phyloP scores from a whole-genome alignment of 2,329 filamentous ascomycete species.

The Berkeleyomyces basicola region DNA sequence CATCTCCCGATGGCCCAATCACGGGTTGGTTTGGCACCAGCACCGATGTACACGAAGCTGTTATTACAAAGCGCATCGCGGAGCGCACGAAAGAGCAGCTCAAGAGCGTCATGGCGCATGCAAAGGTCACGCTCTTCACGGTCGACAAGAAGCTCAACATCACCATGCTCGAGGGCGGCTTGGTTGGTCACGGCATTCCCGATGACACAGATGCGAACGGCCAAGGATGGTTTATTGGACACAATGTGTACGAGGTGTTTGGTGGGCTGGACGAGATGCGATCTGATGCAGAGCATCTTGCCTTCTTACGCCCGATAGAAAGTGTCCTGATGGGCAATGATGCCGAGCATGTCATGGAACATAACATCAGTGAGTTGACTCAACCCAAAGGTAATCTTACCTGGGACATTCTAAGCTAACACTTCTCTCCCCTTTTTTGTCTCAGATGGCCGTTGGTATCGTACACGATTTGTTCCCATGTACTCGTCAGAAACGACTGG shows the following conservation, averaged over 20 bases:
- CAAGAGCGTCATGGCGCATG: constrained; percentile 55
- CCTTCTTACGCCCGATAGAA: constrained; percentile 42
- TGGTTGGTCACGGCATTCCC: constrained; percentile 35
- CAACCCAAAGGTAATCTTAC: not conserved
- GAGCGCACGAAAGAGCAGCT: constrained; percentile 54
- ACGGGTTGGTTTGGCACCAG: constrained; percentile 68
- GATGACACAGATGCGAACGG: constrained; percentile 21
- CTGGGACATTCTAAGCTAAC: constrained; percentile 1
- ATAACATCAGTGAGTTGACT: constrained; percentile 31
- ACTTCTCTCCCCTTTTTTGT: constrained; percentile 2
- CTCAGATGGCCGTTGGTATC: constrained; percentile 46
- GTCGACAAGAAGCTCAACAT: constrained; percentile 45
- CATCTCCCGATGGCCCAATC: constrained; percentile 48
- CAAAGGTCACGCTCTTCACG: constrained; percentile 60
- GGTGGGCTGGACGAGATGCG: constrained; percentile 24
- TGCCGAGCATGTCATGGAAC: constrained; percentile 46
- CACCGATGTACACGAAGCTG: constrained; percentile 56
- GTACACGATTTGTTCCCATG: constrained; percentile 54
- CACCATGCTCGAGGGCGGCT: constrained; percentile 53
- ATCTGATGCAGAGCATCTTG: constrained; percentile 27
- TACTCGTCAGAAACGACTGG: constrained; percentile 21
- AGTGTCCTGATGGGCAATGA: constrained; percentile 45
- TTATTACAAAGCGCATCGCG: constrained; percentile 51
- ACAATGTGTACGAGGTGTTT: constrained; percentile 50
- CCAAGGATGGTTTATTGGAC: constrained; percentile 37